Percentiles rank a stretch among this genome's conserved stretches.
Evolutionary conservation across 345 rosid species (phyloP).

Genomic region (Syzygium grande): DNA sequence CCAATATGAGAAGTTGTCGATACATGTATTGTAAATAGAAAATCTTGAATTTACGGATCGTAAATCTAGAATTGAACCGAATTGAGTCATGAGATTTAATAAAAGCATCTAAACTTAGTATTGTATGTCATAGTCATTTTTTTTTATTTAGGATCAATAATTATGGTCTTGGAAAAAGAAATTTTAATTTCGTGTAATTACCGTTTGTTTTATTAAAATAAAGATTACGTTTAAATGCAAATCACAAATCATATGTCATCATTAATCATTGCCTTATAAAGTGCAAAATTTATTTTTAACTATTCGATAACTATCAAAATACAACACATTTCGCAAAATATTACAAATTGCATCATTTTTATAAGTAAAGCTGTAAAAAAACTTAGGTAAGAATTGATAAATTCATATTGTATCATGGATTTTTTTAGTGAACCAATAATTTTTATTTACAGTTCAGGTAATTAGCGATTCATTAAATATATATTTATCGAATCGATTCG

Average conservation of each 20-base stretch:
- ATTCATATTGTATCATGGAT: no score
- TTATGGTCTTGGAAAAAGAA: not conserved
- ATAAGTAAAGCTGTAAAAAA: not conserved
- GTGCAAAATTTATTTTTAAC: not conserved
- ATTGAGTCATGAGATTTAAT: not conserved
- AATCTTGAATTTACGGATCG: not conserved
- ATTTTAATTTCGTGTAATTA: not conserved
- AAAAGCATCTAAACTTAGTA: fast-evolving
- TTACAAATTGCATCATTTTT: not conserved
- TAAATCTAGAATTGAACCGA: not conserved
- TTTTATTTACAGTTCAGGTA: not conserved
- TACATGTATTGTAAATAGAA: no score
- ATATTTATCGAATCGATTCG: not conserved
- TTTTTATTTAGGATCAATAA: not conserved
- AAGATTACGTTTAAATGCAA: not conserved
- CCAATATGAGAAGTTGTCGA: not conserved
- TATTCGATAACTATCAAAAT: not conserved
- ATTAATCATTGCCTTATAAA: not conserved
- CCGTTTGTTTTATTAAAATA: not conserved
- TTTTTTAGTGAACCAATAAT: not conserved
- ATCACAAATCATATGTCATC: not conserved
- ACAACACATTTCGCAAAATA: not conserved
- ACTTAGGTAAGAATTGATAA: not conserved
- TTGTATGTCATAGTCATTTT: not conserved
- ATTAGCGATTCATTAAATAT: fast-evolving